Conservation (phyloP, 2,329 filamentous ascomycete genomes). For the Corinectria fuckeliana region DNA sequence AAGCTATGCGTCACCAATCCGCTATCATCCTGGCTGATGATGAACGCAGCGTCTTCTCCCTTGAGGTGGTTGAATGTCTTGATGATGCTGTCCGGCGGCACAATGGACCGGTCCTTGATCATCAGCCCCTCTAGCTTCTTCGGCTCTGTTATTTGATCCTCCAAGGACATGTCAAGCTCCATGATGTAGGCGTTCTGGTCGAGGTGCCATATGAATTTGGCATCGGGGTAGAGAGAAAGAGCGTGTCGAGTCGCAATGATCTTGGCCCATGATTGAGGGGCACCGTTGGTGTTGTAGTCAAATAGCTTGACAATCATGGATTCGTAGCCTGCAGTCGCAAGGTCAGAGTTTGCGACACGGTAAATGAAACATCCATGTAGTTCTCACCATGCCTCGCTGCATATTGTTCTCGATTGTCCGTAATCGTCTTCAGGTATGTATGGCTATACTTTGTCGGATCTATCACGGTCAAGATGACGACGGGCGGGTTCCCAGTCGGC, state of each 20-base stretch:
- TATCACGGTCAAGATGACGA: constrained; percentile 85
- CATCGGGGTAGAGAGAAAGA: constrained; percentile 78
- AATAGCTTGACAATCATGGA: constrained; percentile 80
- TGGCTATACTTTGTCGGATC: constrained; percentile 70
- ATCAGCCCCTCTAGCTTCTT: constrained; percentile 76
- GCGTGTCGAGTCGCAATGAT: constrained; percentile 90
- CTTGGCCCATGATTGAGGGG: constrained; percentile 73
- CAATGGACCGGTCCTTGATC: constrained; percentile 84
- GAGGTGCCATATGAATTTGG: constrained; percentile 85
- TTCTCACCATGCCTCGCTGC: constrained; percentile 81
- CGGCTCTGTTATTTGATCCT: constrained; percentile 72
- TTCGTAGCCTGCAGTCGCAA: constrained; percentile 71
- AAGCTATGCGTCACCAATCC: constrained; percentile 81
- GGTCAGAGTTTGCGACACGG: constrained; percentile 12
- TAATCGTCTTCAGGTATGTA: constrained; percentile 74
- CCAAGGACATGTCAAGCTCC: constrained; percentile 74
- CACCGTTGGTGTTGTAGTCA: constrained; percentile 73
- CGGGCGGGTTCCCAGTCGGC: constrained; percentile 63
- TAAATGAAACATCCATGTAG: not conserved
- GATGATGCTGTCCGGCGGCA: constrained; percentile 96
- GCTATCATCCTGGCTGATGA: constrained; percentile 83
- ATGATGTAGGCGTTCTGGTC: constrained; percentile 88
- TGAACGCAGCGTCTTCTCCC: constrained; percentile 77
- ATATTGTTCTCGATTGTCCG: constrained; percentile 84
- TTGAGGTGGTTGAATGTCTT: constrained; percentile 88